A percentile compares a stretch with the other conserved stretches of the same genome.
These are phyloP conservation scores for Verticillium zaregamsianum DNA, from an alignment of 2,329 filamentous ascomycete genomes.

Conservation along the genomic window DNA sequence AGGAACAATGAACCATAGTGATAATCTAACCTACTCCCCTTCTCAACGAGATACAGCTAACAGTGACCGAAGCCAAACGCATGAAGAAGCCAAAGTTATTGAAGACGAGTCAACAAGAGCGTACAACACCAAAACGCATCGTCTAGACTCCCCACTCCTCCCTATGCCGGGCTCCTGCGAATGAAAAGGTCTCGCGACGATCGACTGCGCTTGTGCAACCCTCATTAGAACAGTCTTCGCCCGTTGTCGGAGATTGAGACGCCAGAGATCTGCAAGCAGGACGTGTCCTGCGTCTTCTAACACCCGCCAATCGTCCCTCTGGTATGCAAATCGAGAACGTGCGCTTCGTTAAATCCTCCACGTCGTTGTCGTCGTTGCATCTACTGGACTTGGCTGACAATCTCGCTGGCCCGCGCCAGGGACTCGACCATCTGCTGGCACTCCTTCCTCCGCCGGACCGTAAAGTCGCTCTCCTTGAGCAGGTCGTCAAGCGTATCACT, in stretches of 20 bases:
- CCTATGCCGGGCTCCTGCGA: not conserved
- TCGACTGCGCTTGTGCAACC: not conserved
- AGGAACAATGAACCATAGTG: not conserved
- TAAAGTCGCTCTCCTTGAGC: constrained; percentile 98
- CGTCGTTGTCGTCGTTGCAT: not conserved
- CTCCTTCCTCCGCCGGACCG: constrained; percentile 88
- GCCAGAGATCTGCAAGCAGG: not conserved
- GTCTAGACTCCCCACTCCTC: not conserved
- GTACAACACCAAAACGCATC: not conserved
- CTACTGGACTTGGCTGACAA: constrained; percentile 78
- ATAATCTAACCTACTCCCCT: not conserved
- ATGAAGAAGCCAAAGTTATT: not conserved
- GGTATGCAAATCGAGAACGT: not conserved
- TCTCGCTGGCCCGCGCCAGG: constrained; percentile 83
- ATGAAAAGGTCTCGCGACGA: not conserved
- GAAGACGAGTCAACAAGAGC: not conserved
- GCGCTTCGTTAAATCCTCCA: not conserved
- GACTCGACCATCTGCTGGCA: constrained; percentile 99
- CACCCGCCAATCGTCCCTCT: not conserved
- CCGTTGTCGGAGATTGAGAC: not conserved
- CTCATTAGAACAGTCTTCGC: not conserved
- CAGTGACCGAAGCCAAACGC: not conserved
- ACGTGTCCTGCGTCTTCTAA: not conserved
- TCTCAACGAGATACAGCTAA: not conserved
- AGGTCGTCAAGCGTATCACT: constrained; percentile 86